phyloP scores from a whole-genome alignment of 768 basidiomycete species.

The Tylopilus felleus region DNA sequence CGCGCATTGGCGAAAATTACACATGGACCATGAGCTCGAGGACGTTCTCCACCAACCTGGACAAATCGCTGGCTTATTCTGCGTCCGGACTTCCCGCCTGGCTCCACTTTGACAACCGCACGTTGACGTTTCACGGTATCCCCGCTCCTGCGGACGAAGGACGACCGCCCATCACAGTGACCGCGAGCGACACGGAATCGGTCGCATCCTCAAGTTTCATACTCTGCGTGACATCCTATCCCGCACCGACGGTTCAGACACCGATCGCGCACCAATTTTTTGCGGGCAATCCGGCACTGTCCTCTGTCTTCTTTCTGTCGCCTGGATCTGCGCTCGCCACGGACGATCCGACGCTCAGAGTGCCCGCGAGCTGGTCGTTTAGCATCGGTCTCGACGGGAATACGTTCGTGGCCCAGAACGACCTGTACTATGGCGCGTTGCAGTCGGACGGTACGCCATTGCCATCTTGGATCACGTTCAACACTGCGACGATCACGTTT shows the following conservation, averaged over 20 bases:
- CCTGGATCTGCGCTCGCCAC: slow-evolving; percentile 53
- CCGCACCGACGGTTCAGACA: slow-evolving; percentile 51
- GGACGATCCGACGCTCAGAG: slow-evolving; percentile 55
- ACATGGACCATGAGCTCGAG: slow-evolving; percentile 62
- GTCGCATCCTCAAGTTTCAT: slow-evolving; percentile 51
- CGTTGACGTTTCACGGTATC: slow-evolving; percentile 63
- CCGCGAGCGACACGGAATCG: slow-evolving; percentile 53
- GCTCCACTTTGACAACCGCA: slow-evolving; percentile 66
- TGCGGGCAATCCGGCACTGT: slow-evolving; percentile 57
- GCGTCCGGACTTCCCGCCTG: slow-evolving; percentile 64
- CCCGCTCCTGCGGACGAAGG: slow-evolving; percentile 66
- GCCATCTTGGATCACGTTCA: slow-evolving; percentile 75
- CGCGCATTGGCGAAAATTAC: slow-evolving; percentile 61
- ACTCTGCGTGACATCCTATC: slow-evolving; percentile 53
- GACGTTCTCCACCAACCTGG: slow-evolving; percentile 59
- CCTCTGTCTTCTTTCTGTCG: slow-evolving; percentile 72
- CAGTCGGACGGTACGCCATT: slow-evolving; percentile 65
- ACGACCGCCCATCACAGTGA: slow-evolving; percentile 55
- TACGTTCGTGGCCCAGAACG: slow-evolving; percentile 51
- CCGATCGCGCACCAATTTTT: slow-evolving; percentile 61
- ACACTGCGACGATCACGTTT: slow-evolving; percentile 65
- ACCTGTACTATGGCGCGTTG: slow-evolving; percentile 61
- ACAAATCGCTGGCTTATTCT: slow-evolving; percentile 46
- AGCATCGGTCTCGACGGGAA: slow-evolving; percentile 76
- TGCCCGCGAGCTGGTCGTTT: slow-evolving; percentile 85